Evolutionary conservation across 495 filamentous ascomycete genomes (phyloP).

Genomic region (Astrocystis sublimbata): DNA sequence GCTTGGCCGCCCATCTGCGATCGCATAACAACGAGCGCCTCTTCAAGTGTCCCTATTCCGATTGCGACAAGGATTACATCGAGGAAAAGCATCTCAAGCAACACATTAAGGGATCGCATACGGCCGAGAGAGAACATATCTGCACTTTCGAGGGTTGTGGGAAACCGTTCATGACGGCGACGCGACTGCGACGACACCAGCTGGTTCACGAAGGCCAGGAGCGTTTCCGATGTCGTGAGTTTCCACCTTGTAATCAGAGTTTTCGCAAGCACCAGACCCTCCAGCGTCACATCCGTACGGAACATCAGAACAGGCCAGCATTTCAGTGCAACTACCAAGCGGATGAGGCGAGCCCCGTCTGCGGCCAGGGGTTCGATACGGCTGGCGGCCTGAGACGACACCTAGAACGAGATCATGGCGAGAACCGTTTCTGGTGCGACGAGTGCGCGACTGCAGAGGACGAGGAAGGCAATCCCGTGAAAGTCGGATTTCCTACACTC

Average conservation of each 20-base stretch:
- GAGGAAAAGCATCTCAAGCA: conserved; percentile 79
- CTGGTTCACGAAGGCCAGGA: conserved; percentile 68
- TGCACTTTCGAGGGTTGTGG: conserved; percentile 72
- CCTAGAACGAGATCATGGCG: conserved; percentile 65
- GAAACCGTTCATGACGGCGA: conserved; percentile 77
- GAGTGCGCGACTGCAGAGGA: conserved; percentile 53
- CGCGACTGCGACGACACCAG: conserved; percentile 68
- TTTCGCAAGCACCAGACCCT: conserved; percentile 91
- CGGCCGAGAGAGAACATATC: conserved; percentile 64
- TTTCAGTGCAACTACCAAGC: conserved; percentile 65
- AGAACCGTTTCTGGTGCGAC: conserved; percentile 68
- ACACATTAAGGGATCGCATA: conserved; percentile 82
- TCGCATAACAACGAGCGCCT: conserved; percentile 80
- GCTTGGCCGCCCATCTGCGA: conserved; percentile 73
- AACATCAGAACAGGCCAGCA: conserved; percentile 68
- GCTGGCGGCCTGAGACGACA: conserved; percentile 69
- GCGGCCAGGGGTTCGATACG: conserved; percentile 70
- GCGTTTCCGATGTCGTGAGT: conserved; percentile 69
- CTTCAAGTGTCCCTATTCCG: conserved; percentile 64
- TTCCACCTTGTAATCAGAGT: conserved; percentile 69
- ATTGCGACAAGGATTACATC: conserved; percentile 78
- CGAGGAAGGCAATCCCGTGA: conserved; percentile 23
- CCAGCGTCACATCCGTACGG: conserved; percentile 72
- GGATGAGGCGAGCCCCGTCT: conserved; percentile 57
- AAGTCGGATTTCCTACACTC: conserved; percentile 70